Percentiles rank a stretch among this genome's conserved stretches.
These are phyloP conservation scores for Gypsophila paniculata DNA, from an alignment of 179 eudicot species.

Conservation along the genomic window DNA sequence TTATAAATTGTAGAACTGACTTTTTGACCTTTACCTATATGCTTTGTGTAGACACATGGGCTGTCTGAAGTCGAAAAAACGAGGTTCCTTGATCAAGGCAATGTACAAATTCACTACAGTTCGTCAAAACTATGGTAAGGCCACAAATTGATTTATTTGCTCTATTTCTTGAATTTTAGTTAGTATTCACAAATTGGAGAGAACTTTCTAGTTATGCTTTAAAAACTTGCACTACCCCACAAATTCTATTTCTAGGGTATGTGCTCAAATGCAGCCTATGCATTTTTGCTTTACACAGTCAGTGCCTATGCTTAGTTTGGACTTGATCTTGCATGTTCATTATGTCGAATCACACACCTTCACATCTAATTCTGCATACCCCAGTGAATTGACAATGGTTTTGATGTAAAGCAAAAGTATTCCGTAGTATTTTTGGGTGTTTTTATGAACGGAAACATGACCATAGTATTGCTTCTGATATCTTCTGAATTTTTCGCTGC, in stretches of 20 bases:
- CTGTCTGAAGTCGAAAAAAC: slow-evolving; percentile 49
- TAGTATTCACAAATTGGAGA: background rate
- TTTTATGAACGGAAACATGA: background rate
- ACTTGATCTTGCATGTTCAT: background rate
- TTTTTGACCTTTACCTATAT: background rate
- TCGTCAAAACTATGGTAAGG: slow-evolving; percentile 81
- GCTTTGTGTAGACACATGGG: slow-evolving; percentile 81
- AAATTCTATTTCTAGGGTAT: background rate
- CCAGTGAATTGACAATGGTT: too few relatives aligned
- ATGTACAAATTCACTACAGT: slow-evolving; percentile 62
- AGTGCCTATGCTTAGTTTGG: background rate
- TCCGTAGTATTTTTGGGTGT: background rate
- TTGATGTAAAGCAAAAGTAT: background rate
- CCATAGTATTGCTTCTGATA: background rate
- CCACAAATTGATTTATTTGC: background rate
- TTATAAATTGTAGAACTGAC: background rate
- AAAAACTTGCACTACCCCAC: background rate
- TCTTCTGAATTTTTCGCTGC: slow-evolving; percentile 3
- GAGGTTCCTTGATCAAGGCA: slow-evolving; percentile 68
- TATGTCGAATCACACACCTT: background rate
- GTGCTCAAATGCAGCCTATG: background rate
- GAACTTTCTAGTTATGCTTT: background rate
- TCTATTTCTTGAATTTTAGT: slow-evolving; percentile 4
- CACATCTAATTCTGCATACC: background rate
- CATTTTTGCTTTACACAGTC: background rate